Evolutionary conservation across 805 yeast species (phyloP).

Genomic region (Cyberlindnera euphorbiiphila): DNA sequence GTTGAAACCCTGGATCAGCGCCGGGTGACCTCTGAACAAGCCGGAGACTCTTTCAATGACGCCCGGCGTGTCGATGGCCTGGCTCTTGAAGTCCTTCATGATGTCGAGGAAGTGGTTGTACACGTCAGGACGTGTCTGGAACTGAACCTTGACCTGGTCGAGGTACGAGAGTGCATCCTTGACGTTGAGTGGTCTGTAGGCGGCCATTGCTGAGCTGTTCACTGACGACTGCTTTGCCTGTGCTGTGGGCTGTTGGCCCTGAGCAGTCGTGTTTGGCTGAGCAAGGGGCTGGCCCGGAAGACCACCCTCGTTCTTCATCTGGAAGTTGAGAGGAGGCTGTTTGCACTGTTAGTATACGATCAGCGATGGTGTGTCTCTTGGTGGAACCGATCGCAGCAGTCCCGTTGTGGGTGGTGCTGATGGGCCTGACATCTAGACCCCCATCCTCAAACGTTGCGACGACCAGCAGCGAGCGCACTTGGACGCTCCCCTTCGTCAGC

Average conservation of each 20-base stretch:
- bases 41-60: conserved; percentile 94
- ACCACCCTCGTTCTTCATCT: conserved; percentile 8
- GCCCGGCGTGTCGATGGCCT: conserved; percentile 95
- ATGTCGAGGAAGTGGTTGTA: conserved; percentile 95
- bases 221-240: conserved; percentile 15
- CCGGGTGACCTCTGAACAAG: conserved; percentile 88
- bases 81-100: conserved; percentile 98
- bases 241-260: conserved; percentile 27
- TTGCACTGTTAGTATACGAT: conserved; percentile 10
- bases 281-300: conserved; percentile 6
- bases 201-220: conserved; percentile 9
- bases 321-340: conserved; percentile 9
- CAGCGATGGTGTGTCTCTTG: too few relatives aligned
- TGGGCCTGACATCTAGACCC: too few relatives aligned
- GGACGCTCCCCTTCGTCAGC: too few relatives aligned
- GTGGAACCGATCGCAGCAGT: too few relatives aligned
- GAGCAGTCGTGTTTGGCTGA: conserved; percentile 3
- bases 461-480: too few relatives aligned
- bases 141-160: conserved; percentile 93
- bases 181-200: conserved; percentile 82
- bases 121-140: conserved; percentile 88
- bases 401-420: too few relatives aligned
- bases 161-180: conserved; percentile 93
- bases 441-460: too few relatives aligned
- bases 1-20: conserved; percentile 93